Conservation (phyloP, 371 early-diverging fungal species). For the Haplosporangium sp. region DNA sequence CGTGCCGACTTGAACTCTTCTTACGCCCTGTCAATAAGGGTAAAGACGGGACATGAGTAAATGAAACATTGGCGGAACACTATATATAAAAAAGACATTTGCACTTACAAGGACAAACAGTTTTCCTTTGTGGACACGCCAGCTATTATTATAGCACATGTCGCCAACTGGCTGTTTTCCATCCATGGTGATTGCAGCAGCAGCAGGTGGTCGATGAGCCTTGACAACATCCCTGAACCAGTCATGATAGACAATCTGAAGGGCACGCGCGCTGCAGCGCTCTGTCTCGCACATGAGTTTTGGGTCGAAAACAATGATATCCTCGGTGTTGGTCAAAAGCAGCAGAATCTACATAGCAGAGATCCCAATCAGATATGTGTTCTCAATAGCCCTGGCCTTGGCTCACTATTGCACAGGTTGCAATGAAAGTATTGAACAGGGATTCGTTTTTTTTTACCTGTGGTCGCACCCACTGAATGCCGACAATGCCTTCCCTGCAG, state of each 20-base stretch:
- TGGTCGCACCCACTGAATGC: slow-evolving; percentile 80
- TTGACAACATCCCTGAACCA: slow-evolving; percentile 62
- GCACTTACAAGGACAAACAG: slow-evolving; percentile 72
- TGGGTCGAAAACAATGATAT: slow-evolving; percentile 77
- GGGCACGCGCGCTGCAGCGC: slow-evolving; percentile 63
- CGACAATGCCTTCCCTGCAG: slow-evolving; percentile 74
- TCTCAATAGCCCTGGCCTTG: no score
- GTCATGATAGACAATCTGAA: slow-evolving; percentile 76
- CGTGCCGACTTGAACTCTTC: slow-evolving; percentile 73
- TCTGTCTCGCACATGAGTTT: slow-evolving; percentile 72
- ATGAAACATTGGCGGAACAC: no score
- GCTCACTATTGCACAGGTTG: background rate
- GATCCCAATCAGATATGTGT: background rate
- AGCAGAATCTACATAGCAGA: slow-evolving; percentile 63
- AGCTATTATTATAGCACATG: slow-evolving; percentile 78
- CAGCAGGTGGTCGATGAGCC: slow-evolving; percentile 21
- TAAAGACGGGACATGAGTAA: background rate
- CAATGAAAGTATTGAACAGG: background rate
- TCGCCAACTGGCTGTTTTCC: slow-evolving; percentile 60
- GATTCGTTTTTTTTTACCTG: slow-evolving; percentile 59
- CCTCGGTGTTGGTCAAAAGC: slow-evolving; percentile 73
- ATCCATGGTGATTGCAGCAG: slow-evolving; percentile 11
- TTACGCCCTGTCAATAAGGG: slow-evolving; percentile 62
- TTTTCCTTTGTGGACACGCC: slow-evolving; percentile 75
- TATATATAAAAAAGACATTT: background rate